These are phyloP conservation scores for Nakaseomyces glabratus DNA, from an alignment of 1,139 yeast genomes.

Conservation along the genomic window DNA sequence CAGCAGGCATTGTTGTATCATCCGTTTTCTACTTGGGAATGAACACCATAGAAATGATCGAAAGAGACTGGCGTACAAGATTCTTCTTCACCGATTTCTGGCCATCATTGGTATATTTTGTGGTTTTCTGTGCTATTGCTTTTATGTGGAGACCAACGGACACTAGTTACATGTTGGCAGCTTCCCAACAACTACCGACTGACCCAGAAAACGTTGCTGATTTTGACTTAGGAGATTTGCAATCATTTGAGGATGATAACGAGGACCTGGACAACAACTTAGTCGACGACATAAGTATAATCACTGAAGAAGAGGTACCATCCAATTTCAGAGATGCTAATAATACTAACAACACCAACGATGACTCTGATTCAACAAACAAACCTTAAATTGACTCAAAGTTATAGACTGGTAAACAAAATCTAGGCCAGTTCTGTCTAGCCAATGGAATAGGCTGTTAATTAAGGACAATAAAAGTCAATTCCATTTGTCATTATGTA, in stretches of 20 bases:
- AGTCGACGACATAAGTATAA: constrained; percentile 15
- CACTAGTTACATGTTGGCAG: constrained; percentile 89
- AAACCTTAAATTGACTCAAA: too few relatives aligned
- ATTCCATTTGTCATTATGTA: too few relatives aligned
- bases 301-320: constrained; percentile 16
- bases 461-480: too few relatives aligned
- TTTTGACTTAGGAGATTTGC: constrained; percentile 67
- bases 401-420: too few relatives aligned
- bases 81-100: constrained; percentile 88
- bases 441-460: too few relatives aligned
- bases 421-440: too few relatives aligned
- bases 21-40: constrained; percentile 66
- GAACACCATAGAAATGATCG: constrained; percentile 68
- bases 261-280: constrained; percentile 21
- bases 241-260: constrained; percentile 35
- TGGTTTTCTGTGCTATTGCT: constrained; percentile 75
- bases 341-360: too few relatives aligned
- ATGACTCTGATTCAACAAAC: too few relatives aligned
- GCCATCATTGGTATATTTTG: constrained; percentile 83
- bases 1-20: constrained; percentile 61
- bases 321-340: constrained; percentile 5
- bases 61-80: constrained; percentile 85
- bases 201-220: constrained; percentile 68
- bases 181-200: constrained; percentile 85
- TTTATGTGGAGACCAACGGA: constrained; percentile 97